Conservation (phyloP, 495 filamentous ascomycete genomes). For the Neurospora intermedia region DNA sequence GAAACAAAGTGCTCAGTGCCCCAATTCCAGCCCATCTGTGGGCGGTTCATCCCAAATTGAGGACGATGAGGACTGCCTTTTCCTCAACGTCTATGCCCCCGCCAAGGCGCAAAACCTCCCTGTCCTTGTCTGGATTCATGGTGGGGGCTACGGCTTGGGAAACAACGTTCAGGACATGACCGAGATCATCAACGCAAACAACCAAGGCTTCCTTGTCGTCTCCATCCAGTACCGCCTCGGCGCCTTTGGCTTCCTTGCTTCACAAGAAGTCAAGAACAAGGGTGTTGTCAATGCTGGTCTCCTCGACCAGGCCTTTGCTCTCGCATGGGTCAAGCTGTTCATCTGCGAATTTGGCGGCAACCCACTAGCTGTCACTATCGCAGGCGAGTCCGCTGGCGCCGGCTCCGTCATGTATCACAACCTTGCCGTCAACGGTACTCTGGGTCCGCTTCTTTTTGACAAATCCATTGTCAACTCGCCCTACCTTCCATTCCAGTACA, state of each 20-base stretch:
- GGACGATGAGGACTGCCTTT: constrained; percentile 32
- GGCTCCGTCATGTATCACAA: constrained; percentile 21
- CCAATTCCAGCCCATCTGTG: constrained; percentile 9
- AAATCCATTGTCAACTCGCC: constrained; percentile 20
- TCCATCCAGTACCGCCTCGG: constrained; percentile 34
- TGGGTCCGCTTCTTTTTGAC: constrained; percentile 17
- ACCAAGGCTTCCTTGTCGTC: constrained; percentile 34
- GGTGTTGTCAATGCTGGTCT: constrained; percentile 22
- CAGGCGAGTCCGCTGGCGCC: constrained; percentile 59
- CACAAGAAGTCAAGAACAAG: constrained; percentile 12
- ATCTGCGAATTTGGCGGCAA: constrained; percentile 63
- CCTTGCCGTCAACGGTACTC: constrained; percentile 13
- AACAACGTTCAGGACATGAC: constrained; percentile 24
- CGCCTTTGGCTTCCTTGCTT: constrained; percentile 22
- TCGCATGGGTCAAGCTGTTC: constrained; percentile 63
- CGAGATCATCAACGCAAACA: constrained; percentile 34
- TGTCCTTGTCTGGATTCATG: constrained; percentile 38
- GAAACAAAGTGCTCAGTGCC: constrained; percentile 10
- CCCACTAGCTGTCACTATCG: constrained; percentile 47
- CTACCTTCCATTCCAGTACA: constrained; percentile 19
- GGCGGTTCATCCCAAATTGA: constrained; percentile 6
- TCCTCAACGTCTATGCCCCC: constrained; percentile 31
- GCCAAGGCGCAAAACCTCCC: constrained; percentile 23
- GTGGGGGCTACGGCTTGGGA: constrained; percentile 35
- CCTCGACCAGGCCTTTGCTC: constrained; percentile 53